Evolutionary conservation across 345 rosid genomes (phyloP).

Genomic region (Hevea brasiliensis): DNA sequence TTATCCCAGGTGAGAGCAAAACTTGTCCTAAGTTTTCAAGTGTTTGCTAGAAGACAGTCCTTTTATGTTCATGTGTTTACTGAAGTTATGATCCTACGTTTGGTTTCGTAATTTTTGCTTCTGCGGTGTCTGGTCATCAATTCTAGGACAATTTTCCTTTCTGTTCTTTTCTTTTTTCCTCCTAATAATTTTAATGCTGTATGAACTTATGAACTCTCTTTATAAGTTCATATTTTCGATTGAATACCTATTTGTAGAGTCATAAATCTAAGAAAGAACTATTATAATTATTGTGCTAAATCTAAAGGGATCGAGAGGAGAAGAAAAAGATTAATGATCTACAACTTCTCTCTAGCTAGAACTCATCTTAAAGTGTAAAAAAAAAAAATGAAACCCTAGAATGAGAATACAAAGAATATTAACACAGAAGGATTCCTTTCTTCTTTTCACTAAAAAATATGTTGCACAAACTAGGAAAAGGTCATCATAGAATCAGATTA

Average conservation of each 20-base stretch:
- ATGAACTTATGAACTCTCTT: slow-evolving; percentile 3
- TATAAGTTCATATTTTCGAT: slow-evolving; percentile 15
- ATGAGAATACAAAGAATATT: background rate
- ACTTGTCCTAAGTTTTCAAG: background rate
- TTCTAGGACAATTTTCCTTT: background rate
- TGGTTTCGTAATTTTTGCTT: background rate
- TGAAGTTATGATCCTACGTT: slow-evolving; percentile 12
- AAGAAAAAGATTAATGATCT: too few species aligned
- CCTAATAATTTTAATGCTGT: background rate
- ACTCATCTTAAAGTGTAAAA: background rate
- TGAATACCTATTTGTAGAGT: background rate
- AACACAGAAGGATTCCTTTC: background rate
- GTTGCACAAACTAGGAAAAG: too few species aligned
- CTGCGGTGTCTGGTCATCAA: too few species aligned
- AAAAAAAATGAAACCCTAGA: slow-evolving; percentile 1
- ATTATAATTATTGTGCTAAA: too few species aligned
- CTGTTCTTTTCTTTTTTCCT: background rate
- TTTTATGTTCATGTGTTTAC: background rate
- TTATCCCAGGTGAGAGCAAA: background rate
- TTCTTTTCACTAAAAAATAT: too few species aligned
- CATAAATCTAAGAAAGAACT: too few species aligned
- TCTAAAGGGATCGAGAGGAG: too few species aligned
- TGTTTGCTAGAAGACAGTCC: background rate
- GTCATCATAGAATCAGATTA: too few species aligned
- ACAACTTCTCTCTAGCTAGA: too few species aligned